phyloP scores from a whole-genome alignment of 345 rosid genomes.

The Corchorus olitorius region DNA sequence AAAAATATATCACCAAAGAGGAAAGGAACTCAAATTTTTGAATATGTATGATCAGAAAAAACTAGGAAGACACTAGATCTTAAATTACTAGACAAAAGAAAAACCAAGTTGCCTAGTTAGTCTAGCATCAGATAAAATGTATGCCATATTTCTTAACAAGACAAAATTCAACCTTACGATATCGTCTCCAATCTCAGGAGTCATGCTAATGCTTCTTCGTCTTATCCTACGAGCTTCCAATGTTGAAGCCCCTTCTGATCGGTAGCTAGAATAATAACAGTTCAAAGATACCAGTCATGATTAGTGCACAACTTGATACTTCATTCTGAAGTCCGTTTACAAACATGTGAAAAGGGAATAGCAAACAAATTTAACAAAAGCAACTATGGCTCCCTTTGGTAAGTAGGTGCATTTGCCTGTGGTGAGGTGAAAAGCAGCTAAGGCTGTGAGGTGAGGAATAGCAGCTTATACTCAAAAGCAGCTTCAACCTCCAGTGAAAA shows the following conservation, averaged over 20 bases:
- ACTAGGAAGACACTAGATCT: neutral
- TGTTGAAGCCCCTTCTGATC: constrained; percentile 82
- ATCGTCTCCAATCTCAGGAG: constrained; percentile 98
- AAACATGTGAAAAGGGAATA: neutral
- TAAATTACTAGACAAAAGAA: neutral
- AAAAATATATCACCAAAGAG: neutral
- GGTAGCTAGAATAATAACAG: constrained; percentile 41
- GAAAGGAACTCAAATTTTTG: neutral
- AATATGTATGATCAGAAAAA: neutral
- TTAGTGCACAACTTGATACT: constrained; percentile 3
- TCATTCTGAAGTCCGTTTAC: neutral
- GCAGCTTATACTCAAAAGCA: too few relatives aligned
- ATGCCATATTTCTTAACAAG: constrained; percentile 3
- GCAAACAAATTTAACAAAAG: neutral
- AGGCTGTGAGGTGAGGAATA: too few relatives aligned
- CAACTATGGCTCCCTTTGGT: too few relatives aligned
- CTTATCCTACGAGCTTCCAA: constrained; percentile 82
- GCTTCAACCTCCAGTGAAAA: too few relatives aligned
- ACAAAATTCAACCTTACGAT: constrained; percentile 79
- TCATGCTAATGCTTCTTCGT: constrained; percentile 97
- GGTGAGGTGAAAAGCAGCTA: too few relatives aligned
- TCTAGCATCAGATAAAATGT: neutral
- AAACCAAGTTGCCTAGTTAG: neutral
- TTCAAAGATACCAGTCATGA: constrained; percentile 20
- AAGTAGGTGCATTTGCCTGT: too few relatives aligned